phyloP scores from a whole-genome alignment of 257 asterid species.

The Ehretia macrophylla region DNA sequence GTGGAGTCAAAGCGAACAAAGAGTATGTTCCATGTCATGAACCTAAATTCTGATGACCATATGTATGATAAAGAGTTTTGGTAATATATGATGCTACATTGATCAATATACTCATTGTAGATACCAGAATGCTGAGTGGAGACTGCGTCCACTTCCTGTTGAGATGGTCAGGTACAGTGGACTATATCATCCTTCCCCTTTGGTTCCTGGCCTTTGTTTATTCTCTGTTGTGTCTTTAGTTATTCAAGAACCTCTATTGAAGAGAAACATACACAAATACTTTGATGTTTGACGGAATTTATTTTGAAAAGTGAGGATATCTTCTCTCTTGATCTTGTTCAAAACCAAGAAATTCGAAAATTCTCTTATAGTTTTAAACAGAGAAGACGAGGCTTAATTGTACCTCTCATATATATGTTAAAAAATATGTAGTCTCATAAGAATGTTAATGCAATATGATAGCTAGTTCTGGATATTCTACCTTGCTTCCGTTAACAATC shows the following conservation, averaged over 20 bases:
- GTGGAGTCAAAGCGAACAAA: constrained; percentile 92
- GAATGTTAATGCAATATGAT: no score
- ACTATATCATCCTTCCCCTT: background rate
- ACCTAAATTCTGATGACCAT: background rate
- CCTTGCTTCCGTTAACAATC: no score
- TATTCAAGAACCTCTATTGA: background rate
- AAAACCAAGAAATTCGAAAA: no score
- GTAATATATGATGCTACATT: constrained; percentile 12
- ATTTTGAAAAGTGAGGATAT: background rate
- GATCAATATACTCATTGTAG: constrained; percentile 38
- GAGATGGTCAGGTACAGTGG: constrained; percentile 75
- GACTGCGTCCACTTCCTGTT: constrained; percentile 85
- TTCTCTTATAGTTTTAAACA: no score
- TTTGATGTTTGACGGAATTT: background rate
- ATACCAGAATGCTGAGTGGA: constrained; percentile 99
- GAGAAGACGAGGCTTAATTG: no score
- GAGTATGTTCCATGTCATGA: constrained; percentile 42
- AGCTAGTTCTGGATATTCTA: no score
- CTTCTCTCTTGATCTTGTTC: no score
- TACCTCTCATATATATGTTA: no score
- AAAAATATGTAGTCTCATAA: no score
- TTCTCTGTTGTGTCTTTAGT: background rate
- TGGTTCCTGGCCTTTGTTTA: background rate
- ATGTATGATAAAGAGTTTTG: no score
- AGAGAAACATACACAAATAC: no score